A percentile compares a stretch with the other conserved stretches of the same genome.
Evolutionary conservation across 1,284 basidiomycete genomes (phyloP).

Genomic region (Apiotrichum akiyoshidainum): DNA sequence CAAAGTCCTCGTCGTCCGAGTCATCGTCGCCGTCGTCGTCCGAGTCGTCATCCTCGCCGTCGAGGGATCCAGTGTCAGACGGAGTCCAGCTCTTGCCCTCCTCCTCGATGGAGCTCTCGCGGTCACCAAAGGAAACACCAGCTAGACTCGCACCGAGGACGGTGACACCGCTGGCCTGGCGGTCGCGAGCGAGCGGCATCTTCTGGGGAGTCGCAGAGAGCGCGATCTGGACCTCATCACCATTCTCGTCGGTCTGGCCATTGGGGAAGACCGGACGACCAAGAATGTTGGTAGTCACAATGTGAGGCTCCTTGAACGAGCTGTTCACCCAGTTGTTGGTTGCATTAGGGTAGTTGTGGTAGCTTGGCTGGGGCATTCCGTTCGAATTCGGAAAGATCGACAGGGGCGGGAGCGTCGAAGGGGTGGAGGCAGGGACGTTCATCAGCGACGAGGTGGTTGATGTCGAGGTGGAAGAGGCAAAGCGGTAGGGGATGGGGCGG

Average conservation of each 20-base stretch:
- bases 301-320: slow-evolving; percentile 6
- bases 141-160: slow-evolving; percentile 42
- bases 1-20: slow-evolving; percentile 23
- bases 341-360: neutral
- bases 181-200: slow-evolving; percentile 11
- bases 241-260: neutral
- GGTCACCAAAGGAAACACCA: slow-evolving; percentile 40
- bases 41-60: slow-evolving; percentile 21
- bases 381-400: slow-evolving; percentile 20
- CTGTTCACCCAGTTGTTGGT: neutral
- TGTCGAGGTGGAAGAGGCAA: slow-evolving; percentile 28
- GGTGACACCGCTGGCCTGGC: slow-evolving; percentile 25
- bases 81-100: slow-evolving; percentile 15
- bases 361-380: neutral
- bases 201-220: slow-evolving; percentile 26
- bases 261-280: slow-evolving; percentile 11
- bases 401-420: slow-evolving; percentile 24
- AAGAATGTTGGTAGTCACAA: slow-evolving; percentile 15
- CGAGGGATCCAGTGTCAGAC: slow-evolving; percentile 8
- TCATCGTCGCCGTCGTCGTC: slow-evolving; percentile 18
- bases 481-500: slow-evolving; percentile 10
- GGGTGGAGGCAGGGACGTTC: slow-evolving; percentile 15
- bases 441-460: slow-evolving; percentile 31
- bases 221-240: slow-evolving; percentile 30
- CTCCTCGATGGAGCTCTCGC: slow-evolving; percentile 14